A percentile compares a stretch with the other conserved stretches of the same genome.
phyloP scores from a whole-genome alignment of 768 basidiomycete genomes.

The Mycena filopes region DNA sequence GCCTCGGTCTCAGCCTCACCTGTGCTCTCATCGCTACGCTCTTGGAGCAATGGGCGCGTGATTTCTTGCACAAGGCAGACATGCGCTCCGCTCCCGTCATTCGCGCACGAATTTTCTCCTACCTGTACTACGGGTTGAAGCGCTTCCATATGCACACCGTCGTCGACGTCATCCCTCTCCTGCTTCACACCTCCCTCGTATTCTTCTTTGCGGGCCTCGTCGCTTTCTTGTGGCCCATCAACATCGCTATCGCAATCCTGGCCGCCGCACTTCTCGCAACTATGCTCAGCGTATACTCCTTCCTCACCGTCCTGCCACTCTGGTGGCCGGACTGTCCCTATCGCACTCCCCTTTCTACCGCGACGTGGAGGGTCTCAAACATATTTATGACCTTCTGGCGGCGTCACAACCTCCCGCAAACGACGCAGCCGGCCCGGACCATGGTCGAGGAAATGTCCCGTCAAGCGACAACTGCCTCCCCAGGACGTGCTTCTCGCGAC shows the following conservation, averaged over 20 bases:
- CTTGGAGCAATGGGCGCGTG: neutral
- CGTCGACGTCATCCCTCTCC: slow-evolving; percentile 8
- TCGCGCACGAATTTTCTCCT: too few relatives aligned
- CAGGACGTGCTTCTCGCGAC: too few relatives aligned
- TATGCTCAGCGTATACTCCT: neutral
- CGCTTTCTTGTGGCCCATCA: neutral
- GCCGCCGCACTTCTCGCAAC: neutral
- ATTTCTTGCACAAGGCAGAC: neutral
- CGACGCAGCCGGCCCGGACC: neutral
- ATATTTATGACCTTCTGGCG: neutral
- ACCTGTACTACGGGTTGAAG: too few relatives aligned
- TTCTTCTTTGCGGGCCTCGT: neutral
- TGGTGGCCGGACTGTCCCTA: too few relatives aligned
- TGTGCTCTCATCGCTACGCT: slow-evolving; percentile 1
- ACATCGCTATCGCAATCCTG: neutral
- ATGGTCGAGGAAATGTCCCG: too few relatives aligned
- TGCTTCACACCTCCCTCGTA: slow-evolving; percentile 4
- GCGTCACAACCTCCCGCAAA: neutral
- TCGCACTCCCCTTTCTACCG: neutral
- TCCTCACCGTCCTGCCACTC: neutral
- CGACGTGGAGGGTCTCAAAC: neutral
- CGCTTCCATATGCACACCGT: too few relatives aligned
- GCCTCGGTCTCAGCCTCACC: too few relatives aligned
- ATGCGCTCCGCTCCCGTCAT: neutral
- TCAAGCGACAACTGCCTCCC: too few relatives aligned